Evolutionary conservation across 108 stramenopile species (phyloP).

Genomic region (Conticribra weissflogii): DNA sequence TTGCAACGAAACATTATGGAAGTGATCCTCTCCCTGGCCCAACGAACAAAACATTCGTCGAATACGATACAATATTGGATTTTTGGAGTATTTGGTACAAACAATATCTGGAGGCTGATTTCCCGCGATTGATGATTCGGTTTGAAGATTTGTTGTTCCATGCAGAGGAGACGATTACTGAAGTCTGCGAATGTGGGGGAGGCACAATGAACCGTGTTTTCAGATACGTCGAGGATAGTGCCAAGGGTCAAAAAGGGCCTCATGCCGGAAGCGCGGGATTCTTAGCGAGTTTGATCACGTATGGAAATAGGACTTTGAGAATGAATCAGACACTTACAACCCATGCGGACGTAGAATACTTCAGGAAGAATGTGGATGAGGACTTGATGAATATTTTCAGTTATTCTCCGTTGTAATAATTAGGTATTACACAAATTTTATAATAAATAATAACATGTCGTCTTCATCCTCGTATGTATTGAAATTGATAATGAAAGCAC

Average conservation of each 20-base stretch:
- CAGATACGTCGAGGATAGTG: conserved; percentile 58
- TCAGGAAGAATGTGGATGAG: conserved; percentile 45
- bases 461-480: no score
- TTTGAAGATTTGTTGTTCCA: conserved; percentile 88
- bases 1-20: conserved; percentile 39
- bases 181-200: conserved; percentile 74
- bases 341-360: conserved; percentile 50
- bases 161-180: conserved; percentile 55
- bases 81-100: conserved; percentile 78
- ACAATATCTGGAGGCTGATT: conserved; percentile 62
- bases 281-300: conserved; percentile 70
- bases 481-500: no score
- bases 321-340: conserved; percentile 55
- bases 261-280: conserved; percentile 64
- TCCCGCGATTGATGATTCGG: conserved; percentile 81
- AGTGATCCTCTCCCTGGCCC: conserved; percentile 26
- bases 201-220: conserved; percentile 52
- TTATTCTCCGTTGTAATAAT: conserved; percentile 21
- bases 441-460: no score
- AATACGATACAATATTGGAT: conserved; percentile 60
- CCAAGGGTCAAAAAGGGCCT: conserved; percentile 58
- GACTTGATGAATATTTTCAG: conserved; percentile 70
- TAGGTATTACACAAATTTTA: no score
- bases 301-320: conserved; percentile 64
- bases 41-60: conserved; percentile 41